Evolutionary conservation across 257 asterid genomes (phyloP), one percentile per base, ranked within the genome.

Genomic region (Solanum virginianum): DNA sequence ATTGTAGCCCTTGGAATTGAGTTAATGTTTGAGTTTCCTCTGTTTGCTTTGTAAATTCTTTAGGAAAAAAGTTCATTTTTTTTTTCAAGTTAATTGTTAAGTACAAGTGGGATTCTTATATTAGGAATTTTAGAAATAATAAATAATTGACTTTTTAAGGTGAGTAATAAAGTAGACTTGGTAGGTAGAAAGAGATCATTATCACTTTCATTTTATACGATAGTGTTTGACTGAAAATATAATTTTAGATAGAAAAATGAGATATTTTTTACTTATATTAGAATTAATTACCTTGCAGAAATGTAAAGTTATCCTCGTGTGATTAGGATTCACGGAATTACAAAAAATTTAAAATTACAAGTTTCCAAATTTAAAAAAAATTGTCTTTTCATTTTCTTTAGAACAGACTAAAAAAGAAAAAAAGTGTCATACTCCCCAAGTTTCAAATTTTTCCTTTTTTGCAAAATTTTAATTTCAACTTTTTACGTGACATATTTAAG

Each of bases 11-110:
- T 32, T 90, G 88, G 2, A 88, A 85, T 84, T 89, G 93, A 81
- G 57, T 86, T 6, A 90, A 47, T 45, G 72, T 49, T 7, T 83
- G 15, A 51, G 47, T 39, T 26, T 86, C 55, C 22, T 85, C 84
- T 81, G 39, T 32, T 32, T 56, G 91, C 72, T 87, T 82, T 39
- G 91, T 70, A 80, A 91, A 89, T 79, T 88, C 85, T 24, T 47
- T 59, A 7, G 88, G 88, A 84, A 92, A 90, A 85, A 86, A 70
- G 57, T 69, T 91, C 90, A 93, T 83, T 80, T 91, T 68, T 86
- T 54, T 87, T 88, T 88, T 92, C 72, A 89, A 5, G 89, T 91
- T 92, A 18, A 8, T 69, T 86, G 84, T 13, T 80, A 4, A 45
- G 57, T 74, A 74, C 57, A 74, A 47, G n/a, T n/a, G 59, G 81